Evolutionary conservation across 2,329 filamentous ascomycete genomes (phyloP).

Genomic region (Fusarium bulbicola): DNA sequence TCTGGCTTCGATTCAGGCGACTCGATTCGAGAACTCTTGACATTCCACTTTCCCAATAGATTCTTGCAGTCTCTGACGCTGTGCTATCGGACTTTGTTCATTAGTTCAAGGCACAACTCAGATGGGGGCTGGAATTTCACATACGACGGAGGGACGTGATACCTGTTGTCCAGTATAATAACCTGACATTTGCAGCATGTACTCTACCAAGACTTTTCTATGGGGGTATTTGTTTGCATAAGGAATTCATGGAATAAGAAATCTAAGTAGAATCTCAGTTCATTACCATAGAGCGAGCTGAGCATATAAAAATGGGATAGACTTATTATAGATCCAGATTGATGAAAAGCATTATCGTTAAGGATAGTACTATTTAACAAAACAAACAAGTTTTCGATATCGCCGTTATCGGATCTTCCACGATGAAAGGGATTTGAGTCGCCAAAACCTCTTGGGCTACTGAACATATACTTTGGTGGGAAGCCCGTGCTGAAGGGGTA

Average conservation of each 20-base stretch:
- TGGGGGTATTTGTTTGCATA: fast-evolving
- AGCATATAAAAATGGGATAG: fast-evolving
- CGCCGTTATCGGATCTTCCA: fast-evolving
- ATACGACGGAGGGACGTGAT: too few relatives aligned
- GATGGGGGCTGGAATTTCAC: fast-evolving
- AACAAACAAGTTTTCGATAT: fast-evolving
- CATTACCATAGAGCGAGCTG: fast-evolving
- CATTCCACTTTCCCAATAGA: not conserved
- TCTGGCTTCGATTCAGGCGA: fast-evolving
- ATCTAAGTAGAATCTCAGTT: fast-evolving
- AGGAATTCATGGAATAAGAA: not conserved
- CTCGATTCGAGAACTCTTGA: not conserved
- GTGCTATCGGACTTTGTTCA: fast-evolving
- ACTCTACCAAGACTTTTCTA: fast-evolving
- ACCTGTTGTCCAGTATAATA: too few relatives aligned
- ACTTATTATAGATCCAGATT: not conserved
- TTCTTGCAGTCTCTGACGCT: fast-evolving
- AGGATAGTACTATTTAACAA: fast-evolving
- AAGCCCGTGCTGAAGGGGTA: not conserved
- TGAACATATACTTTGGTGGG: too few relatives aligned
- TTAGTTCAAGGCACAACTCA: too few relatives aligned
- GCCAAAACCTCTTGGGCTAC: not conserved
- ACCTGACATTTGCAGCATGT: fast-evolving
- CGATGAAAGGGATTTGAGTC: too few relatives aligned
- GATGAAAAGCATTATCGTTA: fast-evolving